phyloP scores from a whole-genome alignment of 2,329 filamentous ascomycete species.

The Helminthosporium solani region DNA sequence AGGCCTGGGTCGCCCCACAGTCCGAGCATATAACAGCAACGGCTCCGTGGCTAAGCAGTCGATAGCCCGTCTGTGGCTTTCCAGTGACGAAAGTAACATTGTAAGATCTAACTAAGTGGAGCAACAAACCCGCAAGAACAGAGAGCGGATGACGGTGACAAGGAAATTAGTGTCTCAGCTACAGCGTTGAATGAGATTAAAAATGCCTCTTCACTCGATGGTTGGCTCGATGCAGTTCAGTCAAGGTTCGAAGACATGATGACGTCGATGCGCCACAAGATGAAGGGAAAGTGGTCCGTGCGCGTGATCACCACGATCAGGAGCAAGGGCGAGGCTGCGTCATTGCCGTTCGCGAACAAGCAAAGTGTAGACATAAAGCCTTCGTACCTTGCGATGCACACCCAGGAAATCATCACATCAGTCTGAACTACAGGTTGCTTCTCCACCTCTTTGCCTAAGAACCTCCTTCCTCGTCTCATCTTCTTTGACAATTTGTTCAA shows the following conservation, averaged over 20 bases:
- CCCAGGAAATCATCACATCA: too few relatives aligned
- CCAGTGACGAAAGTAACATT: too few relatives aligned
- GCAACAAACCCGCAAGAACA: too few relatives aligned
- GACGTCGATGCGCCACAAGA: conserved; percentile 2
- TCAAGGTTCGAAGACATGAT: background rate
- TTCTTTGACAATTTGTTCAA: conserved; percentile 4
- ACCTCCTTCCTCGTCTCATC: background rate
- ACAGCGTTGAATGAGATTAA: too few relatives aligned
- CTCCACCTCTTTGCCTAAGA: conserved; percentile 2
- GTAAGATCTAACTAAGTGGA: too few relatives aligned
- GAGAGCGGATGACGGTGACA: background rate
- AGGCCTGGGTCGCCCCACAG: too few relatives aligned
- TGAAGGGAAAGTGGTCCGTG: background rate
- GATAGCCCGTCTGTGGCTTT: too few relatives aligned
- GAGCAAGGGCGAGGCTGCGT: conserved; percentile 7
- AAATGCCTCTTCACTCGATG: background rate
- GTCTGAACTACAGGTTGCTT: too few relatives aligned
- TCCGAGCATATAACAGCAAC: too few relatives aligned
- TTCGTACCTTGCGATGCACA: background rate
- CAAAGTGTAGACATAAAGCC: conserved; percentile 4
- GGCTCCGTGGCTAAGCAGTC: too few relatives aligned
- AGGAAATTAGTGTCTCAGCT: too few relatives aligned
- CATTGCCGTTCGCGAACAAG: background rate
- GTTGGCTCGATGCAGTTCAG: background rate
- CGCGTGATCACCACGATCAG: conserved; percentile 2